Evolutionary conservation across 306 rosid species (phyloP), one percentile per base, ranked within the genome.

Genomic region (Trichosanthes truncata): DNA sequence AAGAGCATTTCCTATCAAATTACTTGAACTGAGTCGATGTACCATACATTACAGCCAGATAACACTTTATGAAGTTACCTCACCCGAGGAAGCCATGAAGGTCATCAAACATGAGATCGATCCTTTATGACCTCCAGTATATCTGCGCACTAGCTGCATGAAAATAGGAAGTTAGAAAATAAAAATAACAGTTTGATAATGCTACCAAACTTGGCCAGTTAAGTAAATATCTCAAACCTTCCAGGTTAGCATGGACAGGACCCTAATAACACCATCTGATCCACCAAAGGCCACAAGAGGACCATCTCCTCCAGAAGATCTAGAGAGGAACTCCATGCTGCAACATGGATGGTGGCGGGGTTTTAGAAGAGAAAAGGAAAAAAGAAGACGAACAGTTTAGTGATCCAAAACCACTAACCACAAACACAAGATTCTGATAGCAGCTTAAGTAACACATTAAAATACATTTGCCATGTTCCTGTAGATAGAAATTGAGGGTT

Each of bases 251-350:
- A 95, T 93, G 77, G 99, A 95, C 80, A 95, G 99, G 80, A 95
- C 99, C 86, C 97, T 87, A 77, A 95, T 92, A 85, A 93, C 92
- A 77, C 99, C 99, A 85, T 95, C 99, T 52, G 97, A 89, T 84
- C 96, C 97, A 79, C 99, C 99, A 88, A 95, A 95, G 83, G 97
- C 99, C 76, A 95, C 99, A 80, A 95, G 97, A 79, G 99, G 97
- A 78, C 88, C 97, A 78, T 95, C 99, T 76, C 88, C 92, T 80
- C 87, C 88, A 11, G 91, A 85, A 38, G 94, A 81, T 91, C 93
- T 91, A 81, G 93, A 90, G 83, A 95, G 97, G 86, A 95, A 95
- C 90, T 95, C 97, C 99, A 95, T 91, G 84, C 99, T 95, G 84
- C 87, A 90, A 88, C 76, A 85, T 84, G 61, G 84, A 76, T 43